Evolutionary conservation across 352 stramenopile species (phyloP).

Genomic region (Nothophytophthora sp.): DNA sequence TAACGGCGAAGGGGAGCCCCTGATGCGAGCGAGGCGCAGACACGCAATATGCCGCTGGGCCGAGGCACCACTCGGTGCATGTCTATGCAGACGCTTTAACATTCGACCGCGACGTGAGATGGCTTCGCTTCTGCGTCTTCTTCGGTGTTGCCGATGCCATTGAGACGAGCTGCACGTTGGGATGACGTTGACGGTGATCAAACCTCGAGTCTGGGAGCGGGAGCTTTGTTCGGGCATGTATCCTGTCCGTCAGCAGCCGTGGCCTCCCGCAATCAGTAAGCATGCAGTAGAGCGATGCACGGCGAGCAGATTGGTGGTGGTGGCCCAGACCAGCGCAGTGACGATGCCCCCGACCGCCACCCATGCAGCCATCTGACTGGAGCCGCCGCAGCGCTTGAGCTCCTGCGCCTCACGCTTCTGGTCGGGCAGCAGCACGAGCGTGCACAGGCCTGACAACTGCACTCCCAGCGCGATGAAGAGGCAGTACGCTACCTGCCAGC

Average conservation of each 20-base stretch:
- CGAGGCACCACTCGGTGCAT: conserved; percentile 12
- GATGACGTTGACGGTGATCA: background rate
- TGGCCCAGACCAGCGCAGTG: conserved; percentile 48
- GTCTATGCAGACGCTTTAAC: conserved; percentile 13
- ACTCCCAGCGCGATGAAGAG: conserved; percentile 49
- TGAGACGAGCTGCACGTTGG: background rate
- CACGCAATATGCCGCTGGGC: conserved; percentile 1
- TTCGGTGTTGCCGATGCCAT: background rate
- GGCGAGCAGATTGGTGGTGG: conserved; percentile 57
- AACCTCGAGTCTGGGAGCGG: too few relatives aligned
- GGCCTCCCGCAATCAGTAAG: conserved; percentile 59
- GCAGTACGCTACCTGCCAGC: conserved; percentile 61
- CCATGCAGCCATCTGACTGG: conserved; percentile 39
- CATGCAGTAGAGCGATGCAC: conserved; percentile 67
- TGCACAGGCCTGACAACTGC: conserved; percentile 47
- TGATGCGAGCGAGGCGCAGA: background rate
- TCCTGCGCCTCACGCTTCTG: conserved; percentile 66
- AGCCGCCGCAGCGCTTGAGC: conserved; percentile 54
- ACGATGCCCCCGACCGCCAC: conserved; percentile 40
- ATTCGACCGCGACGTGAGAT: background rate
- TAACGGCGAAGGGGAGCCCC: conserved; percentile 7
- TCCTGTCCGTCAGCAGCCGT: conserved; percentile 37
- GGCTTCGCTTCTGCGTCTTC: background rate
- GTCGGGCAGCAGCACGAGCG: conserved; percentile 53
- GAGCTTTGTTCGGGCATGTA: too few relatives aligned